These are phyloP conservation scores for Schizochytrium sp. DNA, from an alignment of 108 stramenopile genomes.

Conservation along the genomic window DNA sequence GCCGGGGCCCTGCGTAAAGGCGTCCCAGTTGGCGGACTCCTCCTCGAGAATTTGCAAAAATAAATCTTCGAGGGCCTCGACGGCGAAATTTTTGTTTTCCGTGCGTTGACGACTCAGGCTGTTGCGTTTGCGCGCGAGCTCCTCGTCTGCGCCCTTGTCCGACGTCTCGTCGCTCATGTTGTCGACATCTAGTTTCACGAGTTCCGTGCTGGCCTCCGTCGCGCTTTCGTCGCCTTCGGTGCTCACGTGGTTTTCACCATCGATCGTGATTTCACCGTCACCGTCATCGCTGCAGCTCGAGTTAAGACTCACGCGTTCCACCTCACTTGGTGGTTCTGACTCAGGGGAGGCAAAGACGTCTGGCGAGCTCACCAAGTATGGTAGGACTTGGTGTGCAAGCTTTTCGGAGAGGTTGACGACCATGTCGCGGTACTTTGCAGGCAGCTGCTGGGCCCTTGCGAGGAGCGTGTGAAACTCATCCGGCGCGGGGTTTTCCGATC, in stretches of 20 bases:
- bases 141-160: neutral
- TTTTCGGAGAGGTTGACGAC: neutral
- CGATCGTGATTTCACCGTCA: neutral
- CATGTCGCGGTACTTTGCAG: neutral
- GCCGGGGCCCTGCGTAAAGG: neutral
- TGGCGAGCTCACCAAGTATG: neutral
- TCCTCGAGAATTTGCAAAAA: neutral
- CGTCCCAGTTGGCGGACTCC: neutral
- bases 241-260: neutral
- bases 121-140: constrained; percentile 10
- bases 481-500: neutral
- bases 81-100: neutral
- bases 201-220: too few relatives aligned
- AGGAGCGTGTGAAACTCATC: neutral
- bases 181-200: too few relatives aligned
- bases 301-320: neutral
- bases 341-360: neutral
- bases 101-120: neutral
- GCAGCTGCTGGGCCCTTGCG: neutral
- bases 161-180: neutral
- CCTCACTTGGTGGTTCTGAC: neutral
- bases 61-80: neutral
- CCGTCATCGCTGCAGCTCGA: neutral
- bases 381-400: neutral
- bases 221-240: neutral